These are phyloP conservation scores for Arthroderma sp. DNA, from an alignment of 2,329 filamentous ascomycete genomes.

Conservation along the genomic window DNA sequence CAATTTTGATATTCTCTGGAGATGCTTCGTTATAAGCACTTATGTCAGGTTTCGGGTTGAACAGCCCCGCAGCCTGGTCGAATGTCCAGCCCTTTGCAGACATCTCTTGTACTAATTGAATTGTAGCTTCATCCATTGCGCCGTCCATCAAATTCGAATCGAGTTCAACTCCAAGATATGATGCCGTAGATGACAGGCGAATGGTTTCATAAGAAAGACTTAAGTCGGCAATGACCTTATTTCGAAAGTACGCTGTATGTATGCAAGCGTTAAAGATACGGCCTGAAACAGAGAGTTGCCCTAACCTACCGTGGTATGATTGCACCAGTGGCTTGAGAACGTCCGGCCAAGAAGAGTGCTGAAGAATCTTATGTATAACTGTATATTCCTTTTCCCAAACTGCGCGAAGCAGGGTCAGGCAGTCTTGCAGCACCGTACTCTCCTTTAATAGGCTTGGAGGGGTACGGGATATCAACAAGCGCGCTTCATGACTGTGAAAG, in stretches of 20 bases:
- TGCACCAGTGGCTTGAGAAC: conserved; percentile 19
- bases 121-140: conserved; percentile 15
- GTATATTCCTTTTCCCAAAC: conserved; percentile 26
- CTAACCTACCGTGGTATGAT: conserved; percentile 23
- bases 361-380: conserved; percentile 23
- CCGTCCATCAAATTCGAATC: conserved; percentile 9
- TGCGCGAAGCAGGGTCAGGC: conserved; percentile 23
- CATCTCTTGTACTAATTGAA: conserved; percentile 20
- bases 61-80: conserved; percentile 21
- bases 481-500: conserved; percentile 24
- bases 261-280: neutral
- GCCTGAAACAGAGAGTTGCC: neutral
- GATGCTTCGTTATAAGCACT: conserved; percentile 9
- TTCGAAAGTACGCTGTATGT: conserved; percentile 25
- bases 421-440: conserved; percentile 23
- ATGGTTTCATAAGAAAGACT: conserved; percentile 29
- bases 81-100: conserved; percentile 27
- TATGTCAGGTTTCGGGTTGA: conserved; percentile 21
- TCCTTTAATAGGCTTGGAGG: conserved; percentile 18
- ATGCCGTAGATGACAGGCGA: conserved; percentile 22
- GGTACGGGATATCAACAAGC: conserved; percentile 25
- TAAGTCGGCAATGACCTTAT: conserved; percentile 25
- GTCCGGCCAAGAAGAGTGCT: conserved; percentile 23
- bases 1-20: conserved; percentile 17
- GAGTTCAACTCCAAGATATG: conserved; percentile 23